Conservation (phyloP, 768 basidiomycete genomes). For the Boletus speciosus region DNA sequence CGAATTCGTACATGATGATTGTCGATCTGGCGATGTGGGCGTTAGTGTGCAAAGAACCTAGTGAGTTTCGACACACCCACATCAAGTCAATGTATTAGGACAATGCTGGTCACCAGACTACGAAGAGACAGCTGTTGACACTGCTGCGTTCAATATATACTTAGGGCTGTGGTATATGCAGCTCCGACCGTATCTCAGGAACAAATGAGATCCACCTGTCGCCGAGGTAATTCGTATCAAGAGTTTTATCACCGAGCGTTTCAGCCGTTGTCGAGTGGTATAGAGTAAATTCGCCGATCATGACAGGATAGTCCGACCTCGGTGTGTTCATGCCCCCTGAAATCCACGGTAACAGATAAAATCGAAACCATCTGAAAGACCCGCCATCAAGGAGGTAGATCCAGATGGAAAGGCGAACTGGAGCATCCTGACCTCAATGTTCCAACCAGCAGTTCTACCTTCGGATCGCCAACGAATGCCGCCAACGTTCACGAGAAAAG, state of each 20-base stretch:
- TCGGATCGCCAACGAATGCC: background rate
- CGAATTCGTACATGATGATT: background rate
- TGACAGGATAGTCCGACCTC: background rate
- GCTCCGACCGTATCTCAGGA: background rate
- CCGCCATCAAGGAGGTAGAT: background rate
- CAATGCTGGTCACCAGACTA: no score
- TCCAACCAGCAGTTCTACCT: background rate
- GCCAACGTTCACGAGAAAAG: background rate
- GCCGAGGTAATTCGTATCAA: no score
- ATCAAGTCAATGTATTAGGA: background rate
- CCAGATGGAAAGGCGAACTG: background rate
- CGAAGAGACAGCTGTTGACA: background rate
- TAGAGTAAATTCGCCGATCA: background rate
- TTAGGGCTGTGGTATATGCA: background rate
- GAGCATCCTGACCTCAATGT: background rate
- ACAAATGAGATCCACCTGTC: background rate
- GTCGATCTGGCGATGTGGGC: background rate
- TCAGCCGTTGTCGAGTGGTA: background rate
- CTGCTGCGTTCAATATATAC: background rate
- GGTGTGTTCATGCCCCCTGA: background rate
- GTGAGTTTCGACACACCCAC: background rate
- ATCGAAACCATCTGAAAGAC: background rate
- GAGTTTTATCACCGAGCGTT: background rate
- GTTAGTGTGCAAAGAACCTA: background rate
- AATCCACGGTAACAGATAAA: background rate